Conservation (phyloP, 1,284 basidiomycete species). For the Austroboletus novae-zelandiae region DNA sequence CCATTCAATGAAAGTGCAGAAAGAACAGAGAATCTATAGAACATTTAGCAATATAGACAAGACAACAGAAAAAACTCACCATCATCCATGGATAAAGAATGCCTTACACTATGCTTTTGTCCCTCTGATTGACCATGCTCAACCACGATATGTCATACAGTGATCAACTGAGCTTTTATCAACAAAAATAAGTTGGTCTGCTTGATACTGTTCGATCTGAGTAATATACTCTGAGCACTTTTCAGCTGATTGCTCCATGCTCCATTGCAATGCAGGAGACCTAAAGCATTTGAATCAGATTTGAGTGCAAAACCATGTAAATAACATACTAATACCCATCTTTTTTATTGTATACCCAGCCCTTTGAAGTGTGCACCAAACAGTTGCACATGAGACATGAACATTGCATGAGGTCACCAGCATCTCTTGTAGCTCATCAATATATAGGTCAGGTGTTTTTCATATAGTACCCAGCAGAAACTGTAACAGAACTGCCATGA, state of each 20-base stretch:
- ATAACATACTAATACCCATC: not conserved
- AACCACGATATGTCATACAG: not conserved
- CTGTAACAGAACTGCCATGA: not conserved
- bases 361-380: not conserved
- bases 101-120: not conserved
- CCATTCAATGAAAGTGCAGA: not conserved
- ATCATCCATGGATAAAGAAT: not conserved
- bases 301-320: not conserved
- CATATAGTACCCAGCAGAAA: not conserved
- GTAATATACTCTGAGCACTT: not conserved
- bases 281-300: not conserved
- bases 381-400: not conserved
- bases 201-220: not conserved
- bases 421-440: constrained; percentile 3
- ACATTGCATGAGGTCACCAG: not conserved
- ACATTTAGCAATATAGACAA: not conserved
- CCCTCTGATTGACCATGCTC: not conserved
- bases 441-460: not conserved
- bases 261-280: not conserved
- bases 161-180: not conserved
- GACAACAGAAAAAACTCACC: not conserved
- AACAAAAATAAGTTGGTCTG: not conserved
- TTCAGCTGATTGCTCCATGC: not conserved
- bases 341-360: constrained; percentile 1
- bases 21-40: not conserved